Conservation (phyloP, 495 filamentous ascomycete genomes). For the Xeromyces bisporus region DNA sequence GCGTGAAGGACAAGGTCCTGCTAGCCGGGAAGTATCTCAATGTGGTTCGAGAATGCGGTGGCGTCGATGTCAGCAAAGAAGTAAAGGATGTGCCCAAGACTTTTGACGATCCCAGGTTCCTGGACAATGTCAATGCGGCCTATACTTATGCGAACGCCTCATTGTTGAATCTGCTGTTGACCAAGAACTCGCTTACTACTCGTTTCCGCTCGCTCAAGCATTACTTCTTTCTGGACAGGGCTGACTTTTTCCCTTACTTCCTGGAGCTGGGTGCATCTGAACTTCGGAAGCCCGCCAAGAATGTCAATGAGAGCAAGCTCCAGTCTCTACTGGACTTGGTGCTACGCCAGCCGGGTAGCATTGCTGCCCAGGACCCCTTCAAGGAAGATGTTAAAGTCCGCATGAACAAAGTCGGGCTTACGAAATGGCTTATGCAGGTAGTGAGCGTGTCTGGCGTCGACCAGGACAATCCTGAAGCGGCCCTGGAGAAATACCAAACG, state of each 20-base stretch:
- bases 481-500: constrained; percentile 34
- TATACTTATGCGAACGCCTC: constrained; percentile 94
- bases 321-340: constrained; percentile 91
- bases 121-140: constrained; percentile 88
- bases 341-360: constrained; percentile 82
- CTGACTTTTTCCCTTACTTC: constrained; percentile 96
- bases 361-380: constrained; percentile 87
- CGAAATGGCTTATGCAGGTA: constrained; percentile 85
- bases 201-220: constrained; percentile 83
- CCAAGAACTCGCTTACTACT: constrained; percentile 76
- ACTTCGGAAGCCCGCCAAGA: constrained; percentile 68
- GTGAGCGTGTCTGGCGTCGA: constrained; percentile 91
- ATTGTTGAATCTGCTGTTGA: constrained; percentile 77
- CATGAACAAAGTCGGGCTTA: constrained; percentile 88
- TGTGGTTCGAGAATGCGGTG: constrained; percentile 90
- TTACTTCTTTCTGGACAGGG: constrained; percentile 96
- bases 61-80: constrained; percentile 82
- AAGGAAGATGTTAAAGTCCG: constrained; percentile 95
- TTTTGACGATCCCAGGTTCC: constrained; percentile 74
- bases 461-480: constrained; percentile 52
- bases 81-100: constrained; percentile 77
- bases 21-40: constrained; percentile 96
- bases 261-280: constrained; percentile 79
- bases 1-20: constrained; percentile 82
- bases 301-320: constrained; percentile 79